A percentile compares a stretch with the other conserved stretches of the same genome.
phyloP scores from a whole-genome alignment of 768 basidiomycete genomes.

The Pleurotus sapidus region DNA sequence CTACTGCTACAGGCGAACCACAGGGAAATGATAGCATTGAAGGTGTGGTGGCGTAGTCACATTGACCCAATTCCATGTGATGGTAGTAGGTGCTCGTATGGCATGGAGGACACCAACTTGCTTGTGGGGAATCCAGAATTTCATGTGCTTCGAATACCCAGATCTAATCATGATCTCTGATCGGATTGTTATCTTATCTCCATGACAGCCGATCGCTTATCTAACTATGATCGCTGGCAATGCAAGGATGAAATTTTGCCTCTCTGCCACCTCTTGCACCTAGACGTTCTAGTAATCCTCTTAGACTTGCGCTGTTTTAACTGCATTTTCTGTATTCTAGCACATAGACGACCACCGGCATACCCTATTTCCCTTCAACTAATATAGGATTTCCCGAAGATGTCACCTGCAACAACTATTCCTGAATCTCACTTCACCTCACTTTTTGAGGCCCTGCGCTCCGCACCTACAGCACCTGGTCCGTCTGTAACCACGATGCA shows the following conservation, averaged over 20 bases:
- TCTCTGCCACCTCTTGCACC: neutral
- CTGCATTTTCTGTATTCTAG: conserved; percentile 7
- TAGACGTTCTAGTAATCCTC: conserved; percentile 1
- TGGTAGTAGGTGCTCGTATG: no score
- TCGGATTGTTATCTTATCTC: neutral
- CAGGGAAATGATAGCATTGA: no score
- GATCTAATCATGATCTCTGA: no score
- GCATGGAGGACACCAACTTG: no score
- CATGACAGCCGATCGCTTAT: neutral
- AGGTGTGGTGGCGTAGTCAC: no score
- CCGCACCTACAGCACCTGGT: conserved; percentile 15
- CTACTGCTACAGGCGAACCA: no score
- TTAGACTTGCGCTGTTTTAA: neutral
- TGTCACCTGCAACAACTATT: conserved; percentile 10
- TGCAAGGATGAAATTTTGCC: neutral
- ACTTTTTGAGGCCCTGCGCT: conserved; percentile 12
- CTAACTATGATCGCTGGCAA: neutral
- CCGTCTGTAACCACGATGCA: neutral
- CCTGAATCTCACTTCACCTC: conserved; percentile 9
- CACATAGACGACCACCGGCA: conserved; percentile 1
- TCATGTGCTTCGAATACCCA: no score
- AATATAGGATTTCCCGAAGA: neutral
- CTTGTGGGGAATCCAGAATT: no score
- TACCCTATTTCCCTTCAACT: neutral
- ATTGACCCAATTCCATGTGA: no score